A percentile compares a stretch with the other conserved stretches of the same genome.
Conservation (phyloP, 2,329 filamentous ascomycete species). For the Fusarium pseudonygamai region DNA sequence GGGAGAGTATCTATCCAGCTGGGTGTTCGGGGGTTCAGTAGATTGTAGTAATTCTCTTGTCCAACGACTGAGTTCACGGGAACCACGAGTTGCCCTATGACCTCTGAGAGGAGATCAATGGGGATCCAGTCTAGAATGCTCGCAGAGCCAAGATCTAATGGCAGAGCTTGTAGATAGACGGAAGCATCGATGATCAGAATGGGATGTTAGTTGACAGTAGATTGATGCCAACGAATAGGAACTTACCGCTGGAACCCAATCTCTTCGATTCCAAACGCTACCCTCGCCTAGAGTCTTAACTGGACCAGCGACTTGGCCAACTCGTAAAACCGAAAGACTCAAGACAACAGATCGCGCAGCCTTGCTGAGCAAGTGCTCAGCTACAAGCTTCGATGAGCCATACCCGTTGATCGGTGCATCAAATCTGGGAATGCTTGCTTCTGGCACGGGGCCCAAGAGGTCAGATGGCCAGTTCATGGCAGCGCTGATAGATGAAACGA, state of each 20-base stretch:
- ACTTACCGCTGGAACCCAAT: background rate
- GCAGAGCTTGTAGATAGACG: background rate
- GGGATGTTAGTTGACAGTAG: rapidly evolving
- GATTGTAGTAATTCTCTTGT: background rate
- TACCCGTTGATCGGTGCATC: background rate
- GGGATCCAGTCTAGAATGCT: background rate
- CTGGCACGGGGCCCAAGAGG: background rate
- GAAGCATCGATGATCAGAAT: background rate
- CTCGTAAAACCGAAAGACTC: background rate
- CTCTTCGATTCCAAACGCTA: background rate
- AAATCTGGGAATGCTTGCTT: background rate
- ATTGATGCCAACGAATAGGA: rapidly evolving
- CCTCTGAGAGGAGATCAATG: background rate
- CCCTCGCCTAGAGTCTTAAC: background rate
- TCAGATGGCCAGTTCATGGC: background rate
- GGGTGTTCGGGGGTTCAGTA: background rate
- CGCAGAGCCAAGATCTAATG: background rate
- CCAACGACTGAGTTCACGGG: background rate
- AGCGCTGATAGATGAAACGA: background rate
- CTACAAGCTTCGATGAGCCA: background rate
- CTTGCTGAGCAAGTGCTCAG: background rate
- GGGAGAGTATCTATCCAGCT: background rate
- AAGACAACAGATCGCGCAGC: background rate
- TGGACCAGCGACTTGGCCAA: background rate
- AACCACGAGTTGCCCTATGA: background rate